Evolutionary conservation across 768 basidiomycete species (phyloP), one percentile per base, ranked within the genome.

Genomic region (Lentinula aciculospora): DNA sequence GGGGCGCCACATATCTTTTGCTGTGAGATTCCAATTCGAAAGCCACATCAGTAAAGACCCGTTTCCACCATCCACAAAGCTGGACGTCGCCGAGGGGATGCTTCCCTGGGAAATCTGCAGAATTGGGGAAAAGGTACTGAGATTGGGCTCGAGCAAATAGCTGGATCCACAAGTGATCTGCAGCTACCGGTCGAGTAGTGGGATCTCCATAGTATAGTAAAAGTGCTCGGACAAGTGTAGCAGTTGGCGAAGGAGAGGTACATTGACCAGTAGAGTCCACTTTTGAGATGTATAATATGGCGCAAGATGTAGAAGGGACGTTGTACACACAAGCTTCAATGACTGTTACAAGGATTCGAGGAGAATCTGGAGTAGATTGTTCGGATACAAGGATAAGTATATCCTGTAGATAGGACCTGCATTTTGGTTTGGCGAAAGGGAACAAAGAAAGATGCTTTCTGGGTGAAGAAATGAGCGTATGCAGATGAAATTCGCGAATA

Each of bases 81-180:
- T 81, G 79, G 44, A 86, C 75, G 67, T 98, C 97, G 44, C 81
- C 79, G 55, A 96, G 71, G 1, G 89, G 85, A 17, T 73, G 80
- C 71, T 98, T 98, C 2, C 82, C 82, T 2, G 71, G 55, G 61
- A 77, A 84, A 19, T 90, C 84, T 3, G 81, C 73, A 9, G 91
- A 93, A 68, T 94, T 94, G 0, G 95, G 89, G 70, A 98, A 99
- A 50, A 99, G 77, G 68, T 98, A 99, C 70, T 98, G 95, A 34
- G 72, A 76, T 71, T 98, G 95, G 2, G 92, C 85, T 17, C 94
- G 80, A 7, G 96, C 96, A 67, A 96, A 98, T 17, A 98, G 74
- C 63, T 96, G 92, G 23, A 97, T 76, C 81, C 89, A 89, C 10
- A 94, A 64, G 56, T 85, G 75, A 9, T 74, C 72, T 3, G 79